Base-by-base conservation (phyloP, 2,329 filamentous ascomycete genomes). In the Zymoseptoria brevis region DNA sequence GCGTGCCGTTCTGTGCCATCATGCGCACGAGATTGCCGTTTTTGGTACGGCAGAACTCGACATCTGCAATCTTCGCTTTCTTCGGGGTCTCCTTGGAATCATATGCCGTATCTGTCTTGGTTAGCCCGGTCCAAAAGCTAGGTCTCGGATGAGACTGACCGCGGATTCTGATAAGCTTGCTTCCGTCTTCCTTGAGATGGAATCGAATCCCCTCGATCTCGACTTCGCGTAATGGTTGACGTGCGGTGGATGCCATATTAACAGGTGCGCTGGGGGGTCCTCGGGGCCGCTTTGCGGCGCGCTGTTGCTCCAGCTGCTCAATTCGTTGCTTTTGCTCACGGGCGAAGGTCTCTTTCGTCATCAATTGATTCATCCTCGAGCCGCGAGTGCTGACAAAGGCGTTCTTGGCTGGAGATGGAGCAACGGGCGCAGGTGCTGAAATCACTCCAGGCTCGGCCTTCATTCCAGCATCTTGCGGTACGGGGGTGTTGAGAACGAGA, bases 21-120 rank as follows among this genome's bases (percentile, higher is more conserved):
- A 64, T 64, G 57, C 90, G 87, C 69, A 92, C 87, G 24, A 96
- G 82, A 67, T 96, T 96, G 62, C 91, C 91, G 67, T 87, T 88
- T 73, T 93, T 95, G 74, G 89, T 96, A 65, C 91, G 84, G 68
- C 90, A 82, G 71, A 96, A 96, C 64, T 83, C 85, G 68, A 96
- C 88, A 50, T 90, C 89, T 56, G 87, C 89, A 61, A 96, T 78
- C 5, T 79, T 76, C 49, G 87, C 81, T 63, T 81, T 83, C 74
- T 91, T 94, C 0, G 91, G 91, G 1, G 90, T 95, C 53, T 81
- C 79, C 53, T 62, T 53, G 26, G 55, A 48, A 53, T 60, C 61
- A 9, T 60, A 63, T 56, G 64, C 61, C 53, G 69, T 63, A 61
- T 67, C 64, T 66, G 55, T 21, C 11, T 26, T 26, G 16, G 29